Conservation (phyloP, 768 basidiomycete species). For the Artomyces pyxidatus region DNA sequence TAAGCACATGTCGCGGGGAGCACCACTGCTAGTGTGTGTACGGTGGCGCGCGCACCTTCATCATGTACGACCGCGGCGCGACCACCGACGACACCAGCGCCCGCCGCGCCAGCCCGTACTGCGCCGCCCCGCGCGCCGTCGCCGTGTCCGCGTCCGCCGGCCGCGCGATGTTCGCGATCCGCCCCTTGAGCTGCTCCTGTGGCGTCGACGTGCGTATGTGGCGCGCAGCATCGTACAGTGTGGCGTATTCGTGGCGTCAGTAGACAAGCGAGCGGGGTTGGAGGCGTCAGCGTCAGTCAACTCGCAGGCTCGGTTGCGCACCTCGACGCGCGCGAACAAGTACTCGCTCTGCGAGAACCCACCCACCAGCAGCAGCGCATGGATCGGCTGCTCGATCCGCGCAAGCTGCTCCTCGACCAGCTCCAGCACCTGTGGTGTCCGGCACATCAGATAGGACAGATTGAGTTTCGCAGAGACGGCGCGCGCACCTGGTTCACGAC, state of each 20-base stretch:
- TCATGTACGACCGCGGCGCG: slow-evolving; percentile 75
- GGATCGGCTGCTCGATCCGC: slow-evolving; percentile 60
- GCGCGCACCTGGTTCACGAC: slow-evolving; percentile 63
- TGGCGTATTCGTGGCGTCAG: too few relatives aligned
- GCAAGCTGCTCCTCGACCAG: slow-evolving; percentile 71
- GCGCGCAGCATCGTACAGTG: too few relatives aligned
- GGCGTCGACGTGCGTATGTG: too few relatives aligned
- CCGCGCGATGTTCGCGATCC: slow-evolving; percentile 69
- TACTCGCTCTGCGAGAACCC: slow-evolving; percentile 87
- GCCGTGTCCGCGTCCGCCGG: slow-evolving; percentile 86
- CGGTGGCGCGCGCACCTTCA: slow-evolving; percentile 46
- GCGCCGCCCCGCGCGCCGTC: slow-evolving; percentile 80
- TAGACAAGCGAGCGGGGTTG: too few relatives aligned
- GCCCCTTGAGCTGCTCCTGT: slow-evolving; percentile 57
- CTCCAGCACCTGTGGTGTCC: slow-evolving; percentile 51
- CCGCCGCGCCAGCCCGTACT: slow-evolving; percentile 73
- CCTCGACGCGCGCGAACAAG: slow-evolving; percentile 72
- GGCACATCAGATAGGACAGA: slow-evolving; percentile 1
- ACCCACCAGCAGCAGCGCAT: slow-evolving; percentile 84
- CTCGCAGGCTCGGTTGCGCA: too few relatives aligned
- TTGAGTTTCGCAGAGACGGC: slow-evolving; percentile 1
- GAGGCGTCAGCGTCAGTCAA: too few relatives aligned
- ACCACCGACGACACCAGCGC: slow-evolving; percentile 77
- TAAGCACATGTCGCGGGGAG: background rate
- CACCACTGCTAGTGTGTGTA: background rate